A percentile compares a stretch with the other conserved stretches of the same genome.
Conservation (phyloP, 176 grass and related monocot species). For the Hordeum marinum region DNA sequence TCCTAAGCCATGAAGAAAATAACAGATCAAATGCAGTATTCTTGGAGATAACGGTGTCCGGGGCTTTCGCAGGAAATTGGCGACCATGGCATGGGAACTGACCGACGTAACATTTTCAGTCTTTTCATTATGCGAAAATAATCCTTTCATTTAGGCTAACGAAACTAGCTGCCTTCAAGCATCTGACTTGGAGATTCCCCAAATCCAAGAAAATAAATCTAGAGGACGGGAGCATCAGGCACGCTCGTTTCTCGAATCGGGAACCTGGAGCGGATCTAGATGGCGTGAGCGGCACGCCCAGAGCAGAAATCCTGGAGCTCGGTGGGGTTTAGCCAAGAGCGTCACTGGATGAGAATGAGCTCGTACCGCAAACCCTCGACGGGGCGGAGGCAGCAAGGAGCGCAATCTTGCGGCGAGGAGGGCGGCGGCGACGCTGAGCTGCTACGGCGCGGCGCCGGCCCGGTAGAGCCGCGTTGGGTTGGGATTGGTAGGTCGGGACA, state of each 20-base stretch:
- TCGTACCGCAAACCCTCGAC: not conserved
- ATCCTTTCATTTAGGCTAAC: not conserved
- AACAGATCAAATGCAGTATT: conserved; percentile 2
- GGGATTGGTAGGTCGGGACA: not conserved
- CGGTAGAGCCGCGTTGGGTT: not conserved
- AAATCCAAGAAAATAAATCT: conserved; percentile 7
- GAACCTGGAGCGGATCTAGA: not conserved
- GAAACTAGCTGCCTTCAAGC: not conserved
- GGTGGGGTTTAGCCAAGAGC: not conserved
- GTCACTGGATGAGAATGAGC: not conserved
- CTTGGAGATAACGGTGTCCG: not conserved
- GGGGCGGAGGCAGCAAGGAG: not conserved
- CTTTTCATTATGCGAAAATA: not conserved
- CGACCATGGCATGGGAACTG: not conserved
- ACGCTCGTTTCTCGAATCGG: conserved; percentile 11
- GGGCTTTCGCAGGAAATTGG: not conserved
- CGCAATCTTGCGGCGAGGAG: not conserved
- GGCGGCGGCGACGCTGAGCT: not conserved
- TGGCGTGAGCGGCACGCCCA: not conserved
- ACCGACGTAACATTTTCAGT: not conserved
- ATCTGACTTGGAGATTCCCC: not conserved
- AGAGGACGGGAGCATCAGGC: not conserved
- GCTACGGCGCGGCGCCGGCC: not conserved
- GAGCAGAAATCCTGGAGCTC: not conserved
- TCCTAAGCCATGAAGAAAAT: not conserved